Evolutionary conservation across 768 basidiomycete species (phyloP), one percentile per base, ranked within the genome.

Genomic region (Psilocybe subaeruginosa): DNA sequence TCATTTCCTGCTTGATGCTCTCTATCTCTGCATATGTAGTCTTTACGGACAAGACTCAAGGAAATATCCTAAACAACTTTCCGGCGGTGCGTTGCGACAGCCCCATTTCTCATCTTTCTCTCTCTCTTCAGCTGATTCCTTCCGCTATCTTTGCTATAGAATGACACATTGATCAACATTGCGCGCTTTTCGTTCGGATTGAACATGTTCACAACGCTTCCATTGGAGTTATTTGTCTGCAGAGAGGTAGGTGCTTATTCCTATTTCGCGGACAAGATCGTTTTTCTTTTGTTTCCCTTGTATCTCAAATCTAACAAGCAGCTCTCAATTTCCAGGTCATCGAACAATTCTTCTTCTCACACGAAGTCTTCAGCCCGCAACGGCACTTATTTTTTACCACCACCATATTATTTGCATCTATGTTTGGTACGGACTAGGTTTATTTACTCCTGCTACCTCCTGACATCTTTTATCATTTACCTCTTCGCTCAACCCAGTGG

Each of bases 61-160:
- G 97, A n/a, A 99, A 99, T 69, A 93, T 99, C 56, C 77, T 99
- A 65, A 99, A 99, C 75, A 98, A 98, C 73, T 99, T 99, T 68
- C 82, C 91, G 12, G 74, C 81, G 49, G 94, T 92, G 66, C 41
- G 55, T 57, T 64, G 80, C 11, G 7, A 9, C 43, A 33, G 17
- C 70, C n/a, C 50, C 33, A 56, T 46, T 43, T 56, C 30, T 59
- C 17, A 43, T 11, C 27, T 19, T 7, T 46, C 47, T 48, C 5
- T 48, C 5, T 33, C 30, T 16, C 57, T 23, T 23, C 23, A 0
- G 23, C 23, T 58, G 29, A 41, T 30, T 43, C 19, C 43, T 41
- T 61, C 17, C 8, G 33, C 50, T 23, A 53, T 41, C 43, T 30
- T 59, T 51, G n/a, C 54, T 58, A 8, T 68, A 92, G 87, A 81